A percentile compares a stretch with the other conserved stretches of the same genome.
Evolutionary conservation across 208 protist genomes (phyloP).

Genomic region (Phytomonas francai): DNA sequence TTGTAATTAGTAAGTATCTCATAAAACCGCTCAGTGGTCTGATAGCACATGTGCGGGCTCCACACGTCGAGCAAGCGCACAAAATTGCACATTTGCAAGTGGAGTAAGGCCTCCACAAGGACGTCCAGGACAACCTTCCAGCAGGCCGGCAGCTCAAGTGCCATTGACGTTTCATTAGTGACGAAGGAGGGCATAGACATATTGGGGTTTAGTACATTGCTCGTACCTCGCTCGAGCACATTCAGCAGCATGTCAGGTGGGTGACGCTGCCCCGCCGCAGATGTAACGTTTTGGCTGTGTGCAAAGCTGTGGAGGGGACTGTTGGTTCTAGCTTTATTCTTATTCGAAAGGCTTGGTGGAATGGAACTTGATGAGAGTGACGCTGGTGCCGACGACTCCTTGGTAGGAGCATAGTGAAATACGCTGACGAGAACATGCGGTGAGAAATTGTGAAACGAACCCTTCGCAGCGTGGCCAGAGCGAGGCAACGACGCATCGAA

Average conservation of each 20-base stretch:
- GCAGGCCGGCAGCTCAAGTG: not conserved
- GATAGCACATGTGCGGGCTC: not conserved
- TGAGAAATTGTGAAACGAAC: not conserved
- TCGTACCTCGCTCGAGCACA: not conserved
- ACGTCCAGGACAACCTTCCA: not conserved
- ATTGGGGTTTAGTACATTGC: not conserved
- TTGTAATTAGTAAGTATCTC: not conserved
- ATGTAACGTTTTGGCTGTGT: not conserved
- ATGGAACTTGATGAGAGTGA: not conserved
- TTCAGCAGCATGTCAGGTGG: not conserved
- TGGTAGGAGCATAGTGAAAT: not conserved
- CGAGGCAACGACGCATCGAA: not conserved
- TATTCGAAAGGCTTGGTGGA: not conserved
- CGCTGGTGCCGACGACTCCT: not conserved
- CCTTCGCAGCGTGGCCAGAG: not conserved
- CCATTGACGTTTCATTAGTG: not conserved
- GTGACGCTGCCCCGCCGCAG: not conserved
- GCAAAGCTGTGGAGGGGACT: not conserved
- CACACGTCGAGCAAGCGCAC: not conserved
- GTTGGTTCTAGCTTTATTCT: not conserved
- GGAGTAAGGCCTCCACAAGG: not conserved
- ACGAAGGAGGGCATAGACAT: not conserved
- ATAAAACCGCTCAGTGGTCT: not conserved
- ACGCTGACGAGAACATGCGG: not conserved
- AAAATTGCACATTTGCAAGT: constrained; percentile 4